Evolutionary conservation across 73 alveolate species (phyloP), one percentile per base, ranked within the genome.

Genomic region (Paraurostyla sp.): DNA sequence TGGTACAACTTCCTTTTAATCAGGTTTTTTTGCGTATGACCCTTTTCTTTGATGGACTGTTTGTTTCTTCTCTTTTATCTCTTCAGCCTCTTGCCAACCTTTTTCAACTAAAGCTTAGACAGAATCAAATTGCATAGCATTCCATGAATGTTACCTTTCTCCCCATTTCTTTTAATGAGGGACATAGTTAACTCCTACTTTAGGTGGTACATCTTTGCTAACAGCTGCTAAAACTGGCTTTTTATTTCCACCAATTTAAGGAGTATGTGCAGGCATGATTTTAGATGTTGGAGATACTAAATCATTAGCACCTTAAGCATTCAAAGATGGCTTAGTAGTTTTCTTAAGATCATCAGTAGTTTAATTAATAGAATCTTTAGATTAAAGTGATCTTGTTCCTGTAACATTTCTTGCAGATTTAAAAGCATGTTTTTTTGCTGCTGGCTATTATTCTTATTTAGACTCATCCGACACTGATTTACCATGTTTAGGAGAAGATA

Each of bases 61-160:
- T n/a, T n/a, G n/a, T 40, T 65, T 65, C 58, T 65, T 65, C 6
- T 65, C 82, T 38, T 65, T 65, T 2, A 65, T 3, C 41, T 65
- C 27, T 36, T 65, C 82, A 38, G 82, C 82, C 13, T 65, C 82
- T 38, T 38, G 25, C 82, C 82, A 65, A 6, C 82, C 82, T 38
- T 65, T 65, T 33, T 65, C 82, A 65, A 65, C 58, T 35, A 65
- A 38, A 38, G 82, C 82, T 65, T 65, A 65, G 7, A 65, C 82
- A 38, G 60, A 38, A 15, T 65, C 82, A 38, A 65, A 65, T 65
- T 65, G 20, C 7, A 30, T 16, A 38, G 82, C 60, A 15, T 65
- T 65, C 82, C 82, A 65, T 7, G 82, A 65, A 65, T 65, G 41
- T 13, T 25, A 4, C 46, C 82, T 65, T 38, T 65, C 82, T 65